These are phyloP conservation scores for Xylariaceae sp. DNA, from an alignment of 2,329 filamentous ascomycete genomes.

Conservation along the genomic window DNA sequence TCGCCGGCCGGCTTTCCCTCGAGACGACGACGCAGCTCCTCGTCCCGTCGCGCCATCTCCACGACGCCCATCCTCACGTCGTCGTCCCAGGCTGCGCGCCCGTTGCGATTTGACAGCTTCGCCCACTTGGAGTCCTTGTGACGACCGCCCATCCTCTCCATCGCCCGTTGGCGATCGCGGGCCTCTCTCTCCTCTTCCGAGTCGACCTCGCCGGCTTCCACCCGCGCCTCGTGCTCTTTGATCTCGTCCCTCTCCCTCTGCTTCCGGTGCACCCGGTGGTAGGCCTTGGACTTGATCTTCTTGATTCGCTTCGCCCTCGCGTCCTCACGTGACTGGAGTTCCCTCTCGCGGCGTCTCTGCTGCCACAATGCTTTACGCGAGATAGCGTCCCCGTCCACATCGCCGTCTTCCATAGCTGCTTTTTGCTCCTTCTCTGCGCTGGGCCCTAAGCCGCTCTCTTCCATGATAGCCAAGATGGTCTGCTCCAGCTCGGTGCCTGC, in stretches of 20 bases:
- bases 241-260: constrained; percentile 50
- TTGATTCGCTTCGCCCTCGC: constrained; percentile 87
- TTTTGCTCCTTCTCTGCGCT: constrained; percentile 48
- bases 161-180: constrained; percentile 66
- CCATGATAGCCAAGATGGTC: constrained; percentile 80
- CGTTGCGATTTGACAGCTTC: constrained; percentile 71
- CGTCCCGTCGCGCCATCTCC: constrained; percentile 75
- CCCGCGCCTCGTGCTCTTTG: constrained; percentile 43
- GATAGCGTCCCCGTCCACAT: constrained; percentile 64
- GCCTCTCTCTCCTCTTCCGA: constrained; percentile 59
- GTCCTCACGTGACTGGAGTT: constrained; percentile 82
- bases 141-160: constrained; percentile 77
- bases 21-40: constrained; percentile 72
- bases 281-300: constrained; percentile 98
- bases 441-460: constrained; percentile 71
- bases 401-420: constrained; percentile 55
- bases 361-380: constrained; percentile 64
- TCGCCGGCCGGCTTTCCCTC: constrained; percentile 52
- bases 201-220: constrained; percentile 51
- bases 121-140: constrained; percentile 91
- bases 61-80: constrained; percentile 70
- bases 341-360: constrained; percentile 71
- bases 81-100: constrained; percentile 81
- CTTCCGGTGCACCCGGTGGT: constrained; percentile 83
- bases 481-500: constrained; percentile 75